Base-by-base conservation (phyloP, 2,329 filamentous ascomycete species). In the Xylariaceae sp. region DNA sequence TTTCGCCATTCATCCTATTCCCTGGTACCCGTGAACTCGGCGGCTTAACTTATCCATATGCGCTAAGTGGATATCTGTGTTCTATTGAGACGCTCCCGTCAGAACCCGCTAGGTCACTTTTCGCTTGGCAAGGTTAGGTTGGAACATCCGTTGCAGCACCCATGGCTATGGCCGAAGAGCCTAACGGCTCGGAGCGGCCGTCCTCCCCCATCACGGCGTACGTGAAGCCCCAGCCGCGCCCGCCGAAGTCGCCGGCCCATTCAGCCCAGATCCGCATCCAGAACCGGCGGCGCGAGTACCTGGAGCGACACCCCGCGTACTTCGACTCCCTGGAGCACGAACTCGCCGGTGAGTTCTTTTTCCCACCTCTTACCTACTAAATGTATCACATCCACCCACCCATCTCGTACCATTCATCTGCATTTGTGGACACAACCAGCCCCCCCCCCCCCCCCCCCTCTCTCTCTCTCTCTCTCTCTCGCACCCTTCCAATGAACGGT, bases 201-300 rank as follows among this genome's bases (percentile, higher is more conserved):
- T 48, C 40, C 4, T 59, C 56, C 12, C 59, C 59, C 45, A 55
- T 20, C 6, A 42, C 59, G 1, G 37, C 63, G 7, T 73, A 71
- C 52, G 67, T 69, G 4, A 76, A 69, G 56, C 80, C 79, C 0
- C 70, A 72, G 9, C 81, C 80, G 4, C 75, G 80, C 20, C 73
- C 74, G 0, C 73, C 73, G 1, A 77, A 70, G 56, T 77, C 81
- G 0, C 71, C 76, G 1, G 69, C 74, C 20, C 72, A 74, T 45
- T 59, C 69, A 3, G 75, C 74, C 3, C 77, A 77, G 46, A 81
- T 91, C 48, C 77, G 79, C 32, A 75, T 84, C 21, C 91, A 89
- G 74, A 96, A 96, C 73, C 82, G 91, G 48, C 84, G 91, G 14
- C 88, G 89, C 63, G 86, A 88, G 66, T 96, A 91, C 69, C 80